These are phyloP conservation scores for Buxus sempervirens DNA, from an alignment of 164 flowering plant species.

Conservation along the genomic window DNA sequence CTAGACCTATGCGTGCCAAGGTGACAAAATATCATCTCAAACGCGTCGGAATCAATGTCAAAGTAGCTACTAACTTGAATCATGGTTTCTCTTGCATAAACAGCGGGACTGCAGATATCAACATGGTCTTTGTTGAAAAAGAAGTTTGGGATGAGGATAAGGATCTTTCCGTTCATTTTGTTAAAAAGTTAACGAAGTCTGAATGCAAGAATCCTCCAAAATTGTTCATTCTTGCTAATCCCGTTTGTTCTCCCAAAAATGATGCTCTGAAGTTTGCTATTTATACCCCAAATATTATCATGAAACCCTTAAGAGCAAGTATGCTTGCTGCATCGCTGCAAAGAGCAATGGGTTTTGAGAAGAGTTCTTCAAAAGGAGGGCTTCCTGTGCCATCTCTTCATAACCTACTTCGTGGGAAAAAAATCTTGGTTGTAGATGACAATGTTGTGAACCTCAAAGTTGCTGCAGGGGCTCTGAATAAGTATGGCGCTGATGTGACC, in stretches of 20 bases:
- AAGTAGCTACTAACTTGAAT: conserved; percentile 43
- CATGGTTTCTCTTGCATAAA: conserved; percentile 31
- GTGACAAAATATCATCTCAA: conserved; percentile 81
- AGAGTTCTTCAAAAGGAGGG: conserved; percentile 40
- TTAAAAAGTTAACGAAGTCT: conserved; percentile 29
- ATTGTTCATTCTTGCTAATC: conserved; percentile 62
- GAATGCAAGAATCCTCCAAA: conserved; percentile 37
- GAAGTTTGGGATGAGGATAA: conserved; percentile 67
- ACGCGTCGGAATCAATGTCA: conserved; percentile 74
- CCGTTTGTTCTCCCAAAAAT: conserved; percentile 27
- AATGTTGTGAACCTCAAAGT: conserved; percentile 79
- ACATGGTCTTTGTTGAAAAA: conserved; percentile 72
- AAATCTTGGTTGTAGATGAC: conserved; percentile 85
- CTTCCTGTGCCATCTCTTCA: conserved; percentile 40
- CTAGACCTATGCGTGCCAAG: conserved; percentile 62
- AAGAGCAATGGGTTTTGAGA: conserved; percentile 65
- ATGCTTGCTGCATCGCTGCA: conserved; percentile 80
- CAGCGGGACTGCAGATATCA: conserved; percentile 22
- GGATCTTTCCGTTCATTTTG: conserved; percentile 24
- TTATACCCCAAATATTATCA: conserved; percentile 41
- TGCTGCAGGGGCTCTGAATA: conserved; percentile 83
- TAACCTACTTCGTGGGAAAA: conserved; percentile 65
- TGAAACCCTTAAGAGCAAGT: conserved; percentile 82
- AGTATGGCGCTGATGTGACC: conserved; percentile 88
- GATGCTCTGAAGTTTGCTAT: conserved; percentile 21